A percentile compares a stretch with the other conserved stretches of the same genome.
These are phyloP conservation scores for Papiliotrema flavescens DNA, from an alignment of 1,284 basidiomycete genomes.

Conservation along the genomic window DNA sequence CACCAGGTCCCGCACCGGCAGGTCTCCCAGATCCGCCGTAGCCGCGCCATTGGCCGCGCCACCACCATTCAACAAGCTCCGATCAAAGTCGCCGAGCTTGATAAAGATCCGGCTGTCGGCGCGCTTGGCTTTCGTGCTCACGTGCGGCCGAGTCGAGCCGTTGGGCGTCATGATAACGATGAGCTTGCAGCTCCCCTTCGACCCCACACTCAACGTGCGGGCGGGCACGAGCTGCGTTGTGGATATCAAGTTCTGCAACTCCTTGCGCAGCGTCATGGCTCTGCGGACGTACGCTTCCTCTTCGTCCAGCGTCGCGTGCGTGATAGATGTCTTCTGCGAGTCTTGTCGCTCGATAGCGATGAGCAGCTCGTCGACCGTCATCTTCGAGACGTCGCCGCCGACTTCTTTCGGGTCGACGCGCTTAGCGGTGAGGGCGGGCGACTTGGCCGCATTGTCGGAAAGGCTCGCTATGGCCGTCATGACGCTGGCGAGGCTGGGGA, in stretches of 20 bases:
- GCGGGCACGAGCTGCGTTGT: conserved; percentile 47
- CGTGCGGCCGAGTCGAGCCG: conserved; percentile 51
- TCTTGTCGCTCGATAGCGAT: conserved; percentile 50
- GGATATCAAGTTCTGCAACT: conserved; percentile 47
- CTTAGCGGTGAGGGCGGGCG: conserved; percentile 42
- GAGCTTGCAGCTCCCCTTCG: conserved; percentile 44
- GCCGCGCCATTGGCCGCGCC: conserved; percentile 1
- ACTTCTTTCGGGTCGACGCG: conserved; percentile 32
- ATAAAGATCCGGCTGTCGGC: conserved; percentile 53
- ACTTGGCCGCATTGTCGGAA: conserved; percentile 17
- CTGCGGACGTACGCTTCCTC: conserved; percentile 53
- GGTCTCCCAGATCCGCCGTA: conserved; percentile 24
- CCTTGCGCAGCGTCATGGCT: conserved; percentile 49
- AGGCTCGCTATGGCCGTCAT: conserved; percentile 1
- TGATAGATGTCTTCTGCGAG: conserved; percentile 44
- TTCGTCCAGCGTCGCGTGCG: conserved; percentile 45
- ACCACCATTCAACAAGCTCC: conserved; percentile 18
- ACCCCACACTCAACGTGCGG: conserved; percentile 41
- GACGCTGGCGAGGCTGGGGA: conserved; percentile 6
- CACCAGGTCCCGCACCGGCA: conserved; percentile 54
- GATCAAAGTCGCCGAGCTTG: conserved; percentile 51
- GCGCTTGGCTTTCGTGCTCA: conserved; percentile 49
- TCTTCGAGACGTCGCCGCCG: conserved; percentile 38
- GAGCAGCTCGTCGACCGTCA: conserved; percentile 50
- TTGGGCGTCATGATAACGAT: conserved; percentile 52